Evolutionary conservation across 2,329 filamentous ascomycete species (phyloP), one percentile per base, ranked within the genome.

Genomic region (Clonostachys sp.): DNA sequence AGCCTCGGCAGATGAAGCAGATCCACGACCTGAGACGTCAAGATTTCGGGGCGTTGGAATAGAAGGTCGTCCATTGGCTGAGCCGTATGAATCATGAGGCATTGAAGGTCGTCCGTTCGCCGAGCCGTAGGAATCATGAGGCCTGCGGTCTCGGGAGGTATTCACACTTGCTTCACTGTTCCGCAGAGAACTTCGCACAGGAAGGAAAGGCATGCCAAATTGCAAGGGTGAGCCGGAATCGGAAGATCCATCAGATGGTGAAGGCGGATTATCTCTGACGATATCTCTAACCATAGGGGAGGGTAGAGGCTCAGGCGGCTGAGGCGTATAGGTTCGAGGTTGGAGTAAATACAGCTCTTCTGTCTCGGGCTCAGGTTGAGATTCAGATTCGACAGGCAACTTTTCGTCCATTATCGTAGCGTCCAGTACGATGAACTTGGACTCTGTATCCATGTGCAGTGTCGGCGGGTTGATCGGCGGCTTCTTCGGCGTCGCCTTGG

Each of bases 281-380:
- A 30, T 30, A 30, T 30, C 24, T 30, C 24, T 30, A 30, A 72
- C 53, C 44, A 67, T 66, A 3, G 77, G 75, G 6, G 77, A 77
- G 1, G 75, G 51, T 13, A 54, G 13, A 4, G 76, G 75, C 12
- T 71, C 65, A 0, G 73, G 68, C 5, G 70, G 72, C 45, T 72
- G 66, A 0, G 80, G 80, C 1, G 77, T 81, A 53, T 83, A 83
- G 1, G 77, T 81, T 34, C 72, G 68, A 12, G 80, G 80, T 51
- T 83, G 78, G 5, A 83, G 64, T 18, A 83, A 67, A 49, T 72
- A 81, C 2, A 81, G 55, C 0, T 68, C 61, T 10, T 67, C 67
- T 38, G 77, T 67, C 7, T 55, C 48, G 24, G 9, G 24, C 24
- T 30, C 24, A 39, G 36, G 36, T 39, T 39, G 14, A 8, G 36